A percentile compares a stretch with the other conserved stretches of the same genome.
These are phyloP conservation scores for Globisporangium spinosum DNA, from an alignment of 352 stramenopile species.

Conservation along the genomic window DNA sequence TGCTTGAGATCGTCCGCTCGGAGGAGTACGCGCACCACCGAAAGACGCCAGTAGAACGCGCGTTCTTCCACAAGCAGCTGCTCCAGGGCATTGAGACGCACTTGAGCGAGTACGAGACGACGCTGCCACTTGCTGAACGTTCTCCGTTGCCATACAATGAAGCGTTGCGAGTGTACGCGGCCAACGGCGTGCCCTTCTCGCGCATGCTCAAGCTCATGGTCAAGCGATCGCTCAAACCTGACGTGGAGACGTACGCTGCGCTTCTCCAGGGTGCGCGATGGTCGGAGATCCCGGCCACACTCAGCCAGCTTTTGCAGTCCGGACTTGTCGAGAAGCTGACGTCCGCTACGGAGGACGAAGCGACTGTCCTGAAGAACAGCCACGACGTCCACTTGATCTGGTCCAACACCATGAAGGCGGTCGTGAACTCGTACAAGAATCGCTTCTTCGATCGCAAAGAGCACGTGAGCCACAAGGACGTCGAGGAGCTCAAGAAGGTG, in stretches of 20 bases:
- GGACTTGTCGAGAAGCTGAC: slow-evolving; percentile 37
- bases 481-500: slow-evolving; percentile 54
- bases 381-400: slow-evolving; percentile 44
- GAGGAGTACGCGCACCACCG: slow-evolving; percentile 58
- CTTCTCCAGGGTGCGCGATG: slow-evolving; percentile 61
- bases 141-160: slow-evolving; percentile 52
- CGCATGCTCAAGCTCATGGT: slow-evolving; percentile 63
- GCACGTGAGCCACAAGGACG: slow-evolving; percentile 30
- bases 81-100: slow-evolving; percentile 36
- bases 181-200: slow-evolving; percentile 50
- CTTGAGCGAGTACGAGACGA: slow-evolving; percentile 49
- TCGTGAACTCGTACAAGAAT: slow-evolving; percentile 59
- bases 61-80: slow-evolving; percentile 41
- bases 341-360: slow-evolving; percentile 1
- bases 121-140: slow-evolving; percentile 17
- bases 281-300: slow-evolving; percentile 57
- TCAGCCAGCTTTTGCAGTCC: slow-evolving; percentile 55
- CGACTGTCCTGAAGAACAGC: slow-evolving; percentile 21
- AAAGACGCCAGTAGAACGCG: slow-evolving; percentile 49
- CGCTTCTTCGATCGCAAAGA: slow-evolving; percentile 47
- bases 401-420: slow-evolving; percentile 55
- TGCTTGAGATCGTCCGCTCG: slow-evolving; percentile 51
- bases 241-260: slow-evolving; percentile 57
- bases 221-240: slow-evolving; percentile 36
- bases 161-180: slow-evolving; percentile 52